phyloP scores from a whole-genome alignment of 2,329 filamentous ascomycete species.

The Dendrostoma leiphaemia region DNA sequence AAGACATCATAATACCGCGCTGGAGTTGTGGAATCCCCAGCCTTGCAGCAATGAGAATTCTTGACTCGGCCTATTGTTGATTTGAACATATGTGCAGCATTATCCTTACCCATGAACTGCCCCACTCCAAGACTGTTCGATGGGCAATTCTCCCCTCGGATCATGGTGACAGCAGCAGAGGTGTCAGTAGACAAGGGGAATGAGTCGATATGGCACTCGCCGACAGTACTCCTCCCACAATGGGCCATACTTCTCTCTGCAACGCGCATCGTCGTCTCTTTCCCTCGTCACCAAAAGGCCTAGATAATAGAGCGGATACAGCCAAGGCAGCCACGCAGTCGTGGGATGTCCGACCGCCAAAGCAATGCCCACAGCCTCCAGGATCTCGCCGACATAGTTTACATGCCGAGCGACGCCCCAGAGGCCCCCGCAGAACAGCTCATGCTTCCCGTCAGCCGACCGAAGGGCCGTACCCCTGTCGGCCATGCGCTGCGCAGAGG shows the following conservation, averaged over 20 bases:
- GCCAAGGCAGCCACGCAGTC: slow-evolving; percentile 2
- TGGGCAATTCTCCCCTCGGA: too few species aligned
- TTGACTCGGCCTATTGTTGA: too few species aligned
- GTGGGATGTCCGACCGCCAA: slow-evolving; percentile 6
- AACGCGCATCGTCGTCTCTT: slow-evolving; percentile 12
- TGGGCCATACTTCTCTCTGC: slow-evolving; percentile 12
- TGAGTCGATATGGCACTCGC: slow-evolving; percentile 11
- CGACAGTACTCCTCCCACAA: slow-evolving; percentile 16
- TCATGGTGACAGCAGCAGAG: too few species aligned
- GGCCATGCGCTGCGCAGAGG: background rate
- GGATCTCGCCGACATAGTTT: slow-evolving; percentile 15
- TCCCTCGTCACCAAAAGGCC: slow-evolving; percentile 5
- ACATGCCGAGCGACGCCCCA: slow-evolving; percentile 13
- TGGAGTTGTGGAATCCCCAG: too few species aligned
- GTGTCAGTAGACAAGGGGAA: slow-evolving; percentile 14
- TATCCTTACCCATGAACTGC: too few species aligned
- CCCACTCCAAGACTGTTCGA: too few species aligned
- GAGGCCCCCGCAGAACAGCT: slow-evolving; percentile 12
- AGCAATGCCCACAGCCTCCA: slow-evolving; percentile 12
- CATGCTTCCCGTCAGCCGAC: slow-evolving; percentile 10
- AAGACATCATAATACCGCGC: too few species aligned
- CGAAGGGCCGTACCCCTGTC: background rate
- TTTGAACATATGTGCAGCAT: too few species aligned
- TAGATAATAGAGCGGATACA: slow-evolving; percentile 14
- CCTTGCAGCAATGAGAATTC: too few species aligned